A percentile compares a stretch with the other conserved stretches of the same genome.
Evolutionary conservation across 345 rosid genomes (phyloP).

Genomic region (Syzygium aromaticum): DNA sequence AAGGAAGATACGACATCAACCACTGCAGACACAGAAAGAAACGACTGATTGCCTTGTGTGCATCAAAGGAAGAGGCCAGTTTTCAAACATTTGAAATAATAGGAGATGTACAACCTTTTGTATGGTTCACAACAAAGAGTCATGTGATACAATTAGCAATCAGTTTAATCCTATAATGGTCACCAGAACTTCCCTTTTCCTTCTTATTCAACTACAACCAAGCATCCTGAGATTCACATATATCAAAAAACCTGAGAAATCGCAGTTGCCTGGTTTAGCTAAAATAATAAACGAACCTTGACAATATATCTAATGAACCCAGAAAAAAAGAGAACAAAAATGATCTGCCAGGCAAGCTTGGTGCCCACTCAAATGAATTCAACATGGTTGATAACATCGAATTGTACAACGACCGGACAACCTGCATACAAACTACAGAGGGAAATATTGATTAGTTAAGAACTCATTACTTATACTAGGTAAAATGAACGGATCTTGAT

Average conservation of each 20-base stretch:
- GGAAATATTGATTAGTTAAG: neutral
- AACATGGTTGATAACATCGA: neutral
- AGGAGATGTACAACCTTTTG: neutral
- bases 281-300: neutral
- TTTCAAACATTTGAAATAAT: neutral
- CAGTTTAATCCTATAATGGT: neutral
- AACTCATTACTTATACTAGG: neutral
- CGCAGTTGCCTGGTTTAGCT: neutral
- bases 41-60: neutral
- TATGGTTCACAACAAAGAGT: neutral
- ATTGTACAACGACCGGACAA: neutral
- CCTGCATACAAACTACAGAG: neutral
- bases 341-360: neutral
- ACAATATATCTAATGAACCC: neutral
- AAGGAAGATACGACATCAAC: neutral
- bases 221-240: neutral
- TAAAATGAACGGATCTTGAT: neutral
- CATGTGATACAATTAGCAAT: neutral
- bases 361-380: neutral
- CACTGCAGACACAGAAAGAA: neutral
- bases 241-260: neutral
- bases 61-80: neutral
- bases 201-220: neutral
- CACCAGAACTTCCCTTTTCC: neutral
- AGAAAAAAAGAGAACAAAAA: neutral